Evolutionary conservation across 2,329 filamentous ascomycete species (phyloP).

Genomic region (Sphaerulina musiva): DNA sequence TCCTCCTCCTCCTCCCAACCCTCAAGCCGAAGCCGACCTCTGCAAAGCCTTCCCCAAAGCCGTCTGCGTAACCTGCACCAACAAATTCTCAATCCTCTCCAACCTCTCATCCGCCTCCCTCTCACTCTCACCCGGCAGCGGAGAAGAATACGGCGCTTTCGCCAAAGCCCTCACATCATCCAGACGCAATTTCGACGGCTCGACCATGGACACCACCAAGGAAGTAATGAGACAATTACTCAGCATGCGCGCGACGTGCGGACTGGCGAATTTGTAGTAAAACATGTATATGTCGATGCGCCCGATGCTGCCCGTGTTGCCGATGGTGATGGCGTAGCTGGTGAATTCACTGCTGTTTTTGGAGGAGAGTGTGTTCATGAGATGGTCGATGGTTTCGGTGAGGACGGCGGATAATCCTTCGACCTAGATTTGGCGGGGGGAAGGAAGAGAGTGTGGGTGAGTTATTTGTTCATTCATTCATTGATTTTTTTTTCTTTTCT

Average conservation of each 20-base stretch:
- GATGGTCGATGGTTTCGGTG: background rate
- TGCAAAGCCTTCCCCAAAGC: background rate
- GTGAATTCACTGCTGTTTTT: slow-evolving; percentile 14
- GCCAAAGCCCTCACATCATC: background rate
- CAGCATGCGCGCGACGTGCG: background rate
- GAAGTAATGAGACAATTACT: slow-evolving; percentile 13
- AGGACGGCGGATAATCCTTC: slow-evolving; percentile 9
- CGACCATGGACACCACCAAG: slow-evolving; percentile 7
- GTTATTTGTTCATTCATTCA: slow-evolving; percentile 1
- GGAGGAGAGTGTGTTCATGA: background rate
- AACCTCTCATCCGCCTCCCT: slow-evolving; percentile 1
- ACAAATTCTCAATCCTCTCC: slow-evolving; percentile 3
- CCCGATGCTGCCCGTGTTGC: slow-evolving; percentile 8
- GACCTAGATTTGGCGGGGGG: background rate
- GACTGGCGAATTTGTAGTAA: slow-evolving; percentile 13
- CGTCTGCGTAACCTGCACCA: slow-evolving; percentile 1
- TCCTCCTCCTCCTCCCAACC: too few species aligned
- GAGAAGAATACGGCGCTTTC: slow-evolving; percentile 5
- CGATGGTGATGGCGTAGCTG: slow-evolving; percentile 10
- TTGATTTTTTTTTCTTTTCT: background rate
- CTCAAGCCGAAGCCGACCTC: background rate
- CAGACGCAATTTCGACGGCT: slow-evolving; percentile 4
- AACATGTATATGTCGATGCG: slow-evolving; percentile 15
- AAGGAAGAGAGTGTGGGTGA: too few species aligned
- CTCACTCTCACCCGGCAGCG: slow-evolving; percentile 4